A percentile compares a stretch with the other conserved stretches of the same genome.
Conservation (phyloP, 768 basidiomycete genomes). For the Rhizopogon vinicolor region DNA sequence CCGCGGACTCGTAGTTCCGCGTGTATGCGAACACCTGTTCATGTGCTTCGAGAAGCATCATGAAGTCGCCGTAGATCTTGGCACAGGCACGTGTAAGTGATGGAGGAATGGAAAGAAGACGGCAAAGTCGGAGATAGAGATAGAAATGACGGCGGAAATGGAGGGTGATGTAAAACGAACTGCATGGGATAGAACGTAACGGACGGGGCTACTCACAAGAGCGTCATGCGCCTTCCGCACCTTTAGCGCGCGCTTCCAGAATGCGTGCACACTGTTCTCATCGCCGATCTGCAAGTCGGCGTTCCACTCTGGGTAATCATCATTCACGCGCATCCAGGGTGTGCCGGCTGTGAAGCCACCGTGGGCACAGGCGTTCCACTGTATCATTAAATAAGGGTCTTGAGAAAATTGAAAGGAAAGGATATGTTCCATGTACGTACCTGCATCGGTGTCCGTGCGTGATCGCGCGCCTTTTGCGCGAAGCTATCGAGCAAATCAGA, state of each 20-base stretch:
- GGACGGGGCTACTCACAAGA: neutral
- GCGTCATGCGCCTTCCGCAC: slow-evolving; percentile 39
- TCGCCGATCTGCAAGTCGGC: slow-evolving; percentile 43
- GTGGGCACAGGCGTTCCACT: slow-evolving; percentile 55
- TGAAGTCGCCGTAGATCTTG: slow-evolving; percentile 61
- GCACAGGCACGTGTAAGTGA: neutral
- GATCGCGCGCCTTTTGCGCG: slow-evolving; percentile 64
- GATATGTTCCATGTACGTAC: slow-evolving; percentile 22
- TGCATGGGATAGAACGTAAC: neutral
- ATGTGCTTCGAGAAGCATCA: slow-evolving; percentile 40
- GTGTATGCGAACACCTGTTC: slow-evolving; percentile 52
- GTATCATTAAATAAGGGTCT: neutral
- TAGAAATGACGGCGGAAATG: neutral
- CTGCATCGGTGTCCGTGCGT: slow-evolving; percentile 69
- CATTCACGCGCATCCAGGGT: slow-evolving; percentile 76
- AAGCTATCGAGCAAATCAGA: slow-evolving; percentile 53
- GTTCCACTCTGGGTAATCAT: slow-evolving; percentile 62
- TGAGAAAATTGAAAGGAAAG: neutral
- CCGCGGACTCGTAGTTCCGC: slow-evolving; percentile 30
- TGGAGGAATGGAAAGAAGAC: neutral
- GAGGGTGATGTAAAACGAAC: neutral
- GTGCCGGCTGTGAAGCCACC: slow-evolving; percentile 62
- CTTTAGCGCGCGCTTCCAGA: slow-evolving; percentile 54
- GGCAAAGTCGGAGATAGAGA: neutral
- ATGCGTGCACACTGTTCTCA: slow-evolving; percentile 47